Evolutionary conservation across 495 filamentous ascomycete genomes (phyloP), one percentile per base, ranked within the genome.

Genomic region (Neurospora africana): DNA sequence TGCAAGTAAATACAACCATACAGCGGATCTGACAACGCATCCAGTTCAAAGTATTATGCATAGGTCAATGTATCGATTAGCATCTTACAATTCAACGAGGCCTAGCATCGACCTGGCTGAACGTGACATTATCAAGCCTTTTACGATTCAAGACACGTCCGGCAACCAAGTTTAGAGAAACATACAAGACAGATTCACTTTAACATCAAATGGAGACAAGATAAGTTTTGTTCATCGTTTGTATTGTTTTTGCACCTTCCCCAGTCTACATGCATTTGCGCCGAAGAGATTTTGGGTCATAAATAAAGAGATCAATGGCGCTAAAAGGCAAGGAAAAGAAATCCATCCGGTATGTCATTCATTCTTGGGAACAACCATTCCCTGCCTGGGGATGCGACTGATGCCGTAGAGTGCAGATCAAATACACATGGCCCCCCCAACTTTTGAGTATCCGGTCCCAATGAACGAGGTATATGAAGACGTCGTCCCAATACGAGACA

Each of bases 231-330:
- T 35, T 33, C 19, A 73, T 43, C 44, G 58, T n/a, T 61, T 71
- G 41, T 58, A 72, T 36, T 69, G 72, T 71, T 79, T 79, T 78
- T 75, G 73, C 71, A 77, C 76, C 81, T 80, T 79, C 78, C 79
- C 74, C 81, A 83, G 79, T 84, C 81, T 84, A 83, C 80, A 84
- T 82, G 81, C 79, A 79, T 23, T 70, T 82, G 74, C 79, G 81
- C 81, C 80, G 75, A 78, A 76, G 78, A 80, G 76, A 79, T 73
- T 75, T 78, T 77, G 71, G 76, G 72, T 76, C 77, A 76, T 78
- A 72, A 72, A 78, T 70, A 74, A 73, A 70, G 75, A 77, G 72
- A 76, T 79, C 72, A 69, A 75, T 77, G 68, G 74, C 72, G 77
- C 77, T 70, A 78, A 77, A 76, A 75, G 71, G 73, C 74, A 77